Evolutionary conservation across 2,329 filamentous ascomycete genomes (phyloP).

Genomic region (Aureobasidium sp.): DNA sequence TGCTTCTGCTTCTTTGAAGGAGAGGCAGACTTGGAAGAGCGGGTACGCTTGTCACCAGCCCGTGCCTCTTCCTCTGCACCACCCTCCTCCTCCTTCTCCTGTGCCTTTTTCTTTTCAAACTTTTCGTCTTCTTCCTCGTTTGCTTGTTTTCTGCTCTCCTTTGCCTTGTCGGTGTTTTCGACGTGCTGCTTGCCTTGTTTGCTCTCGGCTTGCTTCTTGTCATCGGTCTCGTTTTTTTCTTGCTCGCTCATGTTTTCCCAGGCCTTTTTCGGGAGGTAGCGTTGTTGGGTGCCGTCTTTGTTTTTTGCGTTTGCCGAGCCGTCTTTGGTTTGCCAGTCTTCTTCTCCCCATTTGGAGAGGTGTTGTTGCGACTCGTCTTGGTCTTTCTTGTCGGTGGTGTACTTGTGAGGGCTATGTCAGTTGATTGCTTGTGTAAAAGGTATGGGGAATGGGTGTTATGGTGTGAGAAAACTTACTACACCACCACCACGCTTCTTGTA

Average conservation of each 20-base stretch:
- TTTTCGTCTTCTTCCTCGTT: constrained; percentile 24
- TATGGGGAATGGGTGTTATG: background rate
- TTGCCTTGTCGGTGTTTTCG: constrained; percentile 36
- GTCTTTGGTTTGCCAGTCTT: constrained; percentile 44
- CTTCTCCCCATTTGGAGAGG: constrained; percentile 39
- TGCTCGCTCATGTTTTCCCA: constrained; percentile 41
- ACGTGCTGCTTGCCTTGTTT: constrained; percentile 39
- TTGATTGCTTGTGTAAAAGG: background rate
- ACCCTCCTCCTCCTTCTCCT: constrained; percentile 16
- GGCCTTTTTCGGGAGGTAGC: constrained; percentile 40
- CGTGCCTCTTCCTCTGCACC: constrained; percentile 17
- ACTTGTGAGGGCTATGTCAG: constrained; percentile 18
- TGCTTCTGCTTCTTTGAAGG: constrained; percentile 29
- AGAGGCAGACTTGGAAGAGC: constrained; percentile 19
- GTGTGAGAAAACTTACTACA: background rate
- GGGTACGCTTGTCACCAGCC: constrained; percentile 22
- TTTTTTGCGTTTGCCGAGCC: constrained; percentile 38
- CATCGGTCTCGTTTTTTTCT: constrained; percentile 37
- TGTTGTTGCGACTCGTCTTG: constrained; percentile 38
- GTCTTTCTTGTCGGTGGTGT: constrained; percentile 38
- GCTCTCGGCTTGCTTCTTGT: constrained; percentile 30
- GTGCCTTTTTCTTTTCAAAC: constrained; percentile 19
- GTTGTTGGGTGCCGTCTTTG: constrained; percentile 36
- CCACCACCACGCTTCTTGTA: constrained; percentile 37
- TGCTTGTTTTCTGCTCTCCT: constrained; percentile 32